Evolutionary conservation across 305 asterid genomes (phyloP).

Genomic region (Fraxinus ornus): DNA sequence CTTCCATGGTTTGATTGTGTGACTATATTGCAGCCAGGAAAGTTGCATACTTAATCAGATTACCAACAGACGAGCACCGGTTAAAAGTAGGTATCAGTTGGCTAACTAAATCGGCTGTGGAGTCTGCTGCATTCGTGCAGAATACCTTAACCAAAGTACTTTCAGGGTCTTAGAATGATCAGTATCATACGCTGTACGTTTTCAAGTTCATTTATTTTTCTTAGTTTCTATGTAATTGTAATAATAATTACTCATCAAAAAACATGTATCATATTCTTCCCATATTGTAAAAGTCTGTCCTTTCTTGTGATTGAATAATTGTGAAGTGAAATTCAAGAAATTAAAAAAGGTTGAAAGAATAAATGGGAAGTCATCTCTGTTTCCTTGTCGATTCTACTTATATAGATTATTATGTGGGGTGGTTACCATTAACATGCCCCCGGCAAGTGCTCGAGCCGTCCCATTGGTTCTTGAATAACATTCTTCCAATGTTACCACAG

Average conservation of each 20-base stretch:
- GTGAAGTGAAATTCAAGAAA: neutral
- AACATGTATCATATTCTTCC: neutral
- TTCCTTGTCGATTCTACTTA: neutral
- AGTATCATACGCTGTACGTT: neutral
- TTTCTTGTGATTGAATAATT: neutral
- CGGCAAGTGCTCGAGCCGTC: neutral
- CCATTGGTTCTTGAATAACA: neutral
- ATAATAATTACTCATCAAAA: neutral
- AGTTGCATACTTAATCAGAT: conserved; percentile 74
- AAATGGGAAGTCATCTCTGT: neutral
- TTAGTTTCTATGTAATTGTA: neutral
- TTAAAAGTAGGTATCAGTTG: conserved; percentile 86
- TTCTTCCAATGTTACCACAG: neutral
- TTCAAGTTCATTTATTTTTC: neutral
- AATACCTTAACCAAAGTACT: conserved; percentile 56
- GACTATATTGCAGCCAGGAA: conserved; percentile 68
- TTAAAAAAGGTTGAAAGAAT: neutral
- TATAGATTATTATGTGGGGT: neutral
- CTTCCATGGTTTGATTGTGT: neutral
- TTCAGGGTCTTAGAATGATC: conserved; percentile 29
- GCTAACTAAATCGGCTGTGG: conserved; percentile 77
- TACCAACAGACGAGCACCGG: conserved; percentile 92
- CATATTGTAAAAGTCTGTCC: neutral
- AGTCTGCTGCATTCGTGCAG: conserved; percentile 73
- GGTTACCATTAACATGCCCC: neutral